Conservation (phyloP, 2,329 filamentous ascomycete genomes). For the Phialemoniopsis sp. region DNA sequence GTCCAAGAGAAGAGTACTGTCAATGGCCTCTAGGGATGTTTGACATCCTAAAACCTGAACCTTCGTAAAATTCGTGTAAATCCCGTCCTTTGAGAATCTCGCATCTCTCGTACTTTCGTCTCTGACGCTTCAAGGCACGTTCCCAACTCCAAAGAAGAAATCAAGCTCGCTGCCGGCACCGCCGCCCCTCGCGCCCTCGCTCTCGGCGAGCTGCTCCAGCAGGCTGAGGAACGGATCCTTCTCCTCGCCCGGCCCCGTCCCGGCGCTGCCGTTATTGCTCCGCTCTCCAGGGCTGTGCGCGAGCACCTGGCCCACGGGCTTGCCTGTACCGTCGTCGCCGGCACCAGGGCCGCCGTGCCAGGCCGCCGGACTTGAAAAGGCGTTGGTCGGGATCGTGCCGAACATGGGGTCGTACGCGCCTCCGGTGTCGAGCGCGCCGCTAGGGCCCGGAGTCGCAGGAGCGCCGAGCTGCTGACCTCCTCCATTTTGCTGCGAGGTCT, state of each 20-base stretch:
- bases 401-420: slow-evolving; percentile 56
- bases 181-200: slow-evolving; percentile 65
- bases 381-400: slow-evolving; percentile 47
- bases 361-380: slow-evolving; percentile 43
- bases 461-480: slow-evolving; percentile 22
- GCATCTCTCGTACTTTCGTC: not conserved
- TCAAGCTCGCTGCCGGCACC: slow-evolving; percentile 64
- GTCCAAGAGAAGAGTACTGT: not conserved
- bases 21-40: not conserved
- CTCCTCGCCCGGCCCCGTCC: slow-evolving; percentile 51
- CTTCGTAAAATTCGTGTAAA: not conserved
- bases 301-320: slow-evolving; percentile 9
- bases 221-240: slow-evolving; percentile 79
- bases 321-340: slow-evolving; percentile 6
- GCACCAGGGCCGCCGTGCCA: slow-evolving; percentile 40
- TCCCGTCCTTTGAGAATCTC: not conserved
- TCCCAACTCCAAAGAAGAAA: slow-evolving; percentile 49
- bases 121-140: not conserved
- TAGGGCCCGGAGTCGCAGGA: not conserved
- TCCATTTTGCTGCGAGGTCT: slow-evolving; percentile 14
- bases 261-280: slow-evolving; percentile 46
- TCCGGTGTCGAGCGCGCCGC: slow-evolving; percentile 16
- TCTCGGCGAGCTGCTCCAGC: slow-evolving; percentile 78
- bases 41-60: not conserved
- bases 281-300: slow-evolving; percentile 39